phyloP scores from a whole-genome alignment of 2,329 filamentous ascomycete species.

The Xylaria multiplex region DNA sequence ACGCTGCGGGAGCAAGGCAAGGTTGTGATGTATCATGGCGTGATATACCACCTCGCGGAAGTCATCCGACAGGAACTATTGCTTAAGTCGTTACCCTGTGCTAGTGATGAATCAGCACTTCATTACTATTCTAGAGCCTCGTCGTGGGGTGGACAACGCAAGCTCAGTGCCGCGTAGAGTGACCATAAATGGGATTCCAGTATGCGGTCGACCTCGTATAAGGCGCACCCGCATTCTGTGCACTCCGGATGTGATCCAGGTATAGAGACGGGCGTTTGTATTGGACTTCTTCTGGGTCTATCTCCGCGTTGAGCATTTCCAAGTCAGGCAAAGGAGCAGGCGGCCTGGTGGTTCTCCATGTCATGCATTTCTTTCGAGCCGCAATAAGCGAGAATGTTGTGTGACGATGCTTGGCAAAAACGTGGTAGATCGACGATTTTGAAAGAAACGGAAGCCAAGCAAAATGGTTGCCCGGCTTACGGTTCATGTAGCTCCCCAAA shows the following conservation, averaged over 20 bases:
- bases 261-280: slow-evolving; percentile 22
- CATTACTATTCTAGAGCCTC: slow-evolving; percentile 12
- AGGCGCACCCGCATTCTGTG: slow-evolving; percentile 28
- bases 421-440: slow-evolving; percentile 30
- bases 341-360: slow-evolving; percentile 24
- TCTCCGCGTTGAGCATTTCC: slow-evolving; percentile 30
- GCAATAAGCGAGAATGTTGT: slow-evolving; percentile 38
- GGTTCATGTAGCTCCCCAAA: slow-evolving; percentile 1
- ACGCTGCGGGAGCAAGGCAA: slow-evolving; percentile 24
- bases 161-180: slow-evolving; percentile 18
- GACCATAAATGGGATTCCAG: slow-evolving; percentile 22
- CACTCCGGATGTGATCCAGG: slow-evolving; percentile 21
- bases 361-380: slow-evolving; percentile 38
- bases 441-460: slow-evolving; percentile 18
- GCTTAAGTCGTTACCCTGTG: slow-evolving; percentile 12
- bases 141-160: slow-evolving; percentile 8
- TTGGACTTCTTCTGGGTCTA: slow-evolving; percentile 26
- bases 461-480: slow-evolving; percentile 7
- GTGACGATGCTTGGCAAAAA: slow-evolving; percentile 34
- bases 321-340: slow-evolving; percentile 25
- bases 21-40: slow-evolving; percentile 31
- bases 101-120: slow-evolving; percentile 24
- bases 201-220: slow-evolving; percentile 32
- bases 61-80: slow-evolving; percentile 35
- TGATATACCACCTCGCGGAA: slow-evolving; percentile 36